Percentiles rank a stretch among this genome's conserved stretches.
Evolutionary conservation across 176 grass and related monocot species (phyloP).

Genomic region (Avena sativa): DNA sequence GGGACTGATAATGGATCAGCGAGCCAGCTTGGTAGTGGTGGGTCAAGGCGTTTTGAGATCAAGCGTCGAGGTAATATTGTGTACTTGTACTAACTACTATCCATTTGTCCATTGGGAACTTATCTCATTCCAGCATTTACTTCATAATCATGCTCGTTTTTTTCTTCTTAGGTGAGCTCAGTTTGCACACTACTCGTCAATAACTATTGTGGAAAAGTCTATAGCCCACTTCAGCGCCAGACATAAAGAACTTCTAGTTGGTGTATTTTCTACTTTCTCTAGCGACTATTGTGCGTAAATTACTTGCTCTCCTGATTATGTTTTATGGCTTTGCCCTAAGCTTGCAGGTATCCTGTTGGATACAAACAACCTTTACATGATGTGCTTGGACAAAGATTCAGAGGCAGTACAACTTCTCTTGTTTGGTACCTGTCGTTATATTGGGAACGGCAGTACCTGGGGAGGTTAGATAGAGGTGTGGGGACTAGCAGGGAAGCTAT

Average conservation of each 20-base stretch:
- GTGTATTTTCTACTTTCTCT: too few species aligned
- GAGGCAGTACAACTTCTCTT: constrained; percentile 62
- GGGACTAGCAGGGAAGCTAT: too few species aligned
- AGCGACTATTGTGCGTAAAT: too few species aligned
- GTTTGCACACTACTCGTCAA: constrained; percentile 59
- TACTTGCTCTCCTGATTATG: too few species aligned
- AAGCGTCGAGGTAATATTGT: constrained; percentile 58
- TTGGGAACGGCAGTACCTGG: too few species aligned
- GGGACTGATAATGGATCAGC: constrained; percentile 54
- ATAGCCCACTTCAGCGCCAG: constrained; percentile 34
- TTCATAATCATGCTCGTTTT: constrained; percentile 46
- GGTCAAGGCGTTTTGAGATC: constrained; percentile 71
- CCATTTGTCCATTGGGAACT: background rate
- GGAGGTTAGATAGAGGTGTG: too few species aligned
- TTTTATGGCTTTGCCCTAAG: constrained; percentile 37
- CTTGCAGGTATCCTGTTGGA: constrained; percentile 72
- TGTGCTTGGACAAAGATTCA: constrained; percentile 59
- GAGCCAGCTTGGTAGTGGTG: constrained; percentile 57
- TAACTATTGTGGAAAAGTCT: constrained; percentile 58
- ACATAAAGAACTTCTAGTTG: too few species aligned
- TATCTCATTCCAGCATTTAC: constrained; percentile 41
- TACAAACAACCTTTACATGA: constrained; percentile 57
- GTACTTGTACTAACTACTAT: constrained; percentile 27
- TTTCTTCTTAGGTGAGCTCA: constrained; percentile 48
- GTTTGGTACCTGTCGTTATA: constrained; percentile 5